phyloP scores from a whole-genome alignment of 2,329 filamentous ascomycete genomes.

The Byssothecium circinans region DNA sequence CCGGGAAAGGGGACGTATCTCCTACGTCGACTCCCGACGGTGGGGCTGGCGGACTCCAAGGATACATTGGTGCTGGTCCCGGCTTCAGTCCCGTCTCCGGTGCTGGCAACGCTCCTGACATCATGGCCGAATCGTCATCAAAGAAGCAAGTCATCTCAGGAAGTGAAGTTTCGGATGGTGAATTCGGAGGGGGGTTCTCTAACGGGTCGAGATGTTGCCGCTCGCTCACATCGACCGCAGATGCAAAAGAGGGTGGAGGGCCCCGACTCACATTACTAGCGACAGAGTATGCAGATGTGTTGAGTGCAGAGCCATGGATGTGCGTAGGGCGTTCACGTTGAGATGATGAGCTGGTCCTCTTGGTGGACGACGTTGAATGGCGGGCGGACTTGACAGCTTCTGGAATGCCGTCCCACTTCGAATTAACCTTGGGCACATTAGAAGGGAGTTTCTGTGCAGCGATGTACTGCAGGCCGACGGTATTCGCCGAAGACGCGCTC shows the following conservation, averaged over 20 bases:
- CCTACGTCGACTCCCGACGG: neutral
- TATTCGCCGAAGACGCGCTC: conserved; percentile 22
- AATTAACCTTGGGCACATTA: conserved; percentile 56
- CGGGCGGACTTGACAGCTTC: conserved; percentile 38
- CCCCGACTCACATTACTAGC: conserved; percentile 28
- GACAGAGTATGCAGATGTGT: conserved; percentile 25
- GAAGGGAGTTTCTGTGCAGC: conserved; percentile 52
- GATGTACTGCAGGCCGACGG: conserved; percentile 36
- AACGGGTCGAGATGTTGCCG: conserved; percentile 12
- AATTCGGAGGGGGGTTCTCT: conserved; percentile 12
- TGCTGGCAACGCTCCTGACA: conserved; percentile 15
- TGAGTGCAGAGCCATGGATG: conserved; percentile 15
- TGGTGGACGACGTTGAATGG: conserved; percentile 16
- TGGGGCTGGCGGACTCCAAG: conserved; percentile 7
- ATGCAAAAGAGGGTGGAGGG: conserved; percentile 35
- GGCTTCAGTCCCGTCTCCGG: no score
- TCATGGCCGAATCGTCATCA: conserved; percentile 23
- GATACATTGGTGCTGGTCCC: neutral
- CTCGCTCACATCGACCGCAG: conserved; percentile 12
- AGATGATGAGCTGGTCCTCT: conserved; percentile 21
- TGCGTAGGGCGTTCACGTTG: conserved; percentile 9
- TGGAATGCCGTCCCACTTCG: conserved; percentile 58
- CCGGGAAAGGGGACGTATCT: neutral
- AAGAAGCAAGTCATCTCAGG: conserved; percentile 33
- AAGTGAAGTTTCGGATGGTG: conserved; percentile 25